Conservation (phyloP, 225 moss, liverwort and hornwort species). For the Marchantia paleacea region DNA sequence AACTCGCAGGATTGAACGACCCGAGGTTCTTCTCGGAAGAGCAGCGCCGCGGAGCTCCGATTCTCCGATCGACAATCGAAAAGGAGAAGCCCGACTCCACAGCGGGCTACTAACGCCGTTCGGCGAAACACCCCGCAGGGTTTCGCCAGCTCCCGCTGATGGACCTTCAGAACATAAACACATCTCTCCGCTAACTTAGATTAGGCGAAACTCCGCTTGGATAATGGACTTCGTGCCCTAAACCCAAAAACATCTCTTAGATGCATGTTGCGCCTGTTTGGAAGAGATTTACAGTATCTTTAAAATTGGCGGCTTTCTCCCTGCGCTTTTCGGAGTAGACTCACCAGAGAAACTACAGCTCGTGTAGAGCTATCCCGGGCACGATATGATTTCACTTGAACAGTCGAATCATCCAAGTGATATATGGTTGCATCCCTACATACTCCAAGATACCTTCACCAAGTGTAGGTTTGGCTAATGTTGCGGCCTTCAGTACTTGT, state of each 20-base stretch:
- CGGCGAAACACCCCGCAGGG: neutral
- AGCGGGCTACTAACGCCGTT: neutral
- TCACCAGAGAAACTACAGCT: too few species aligned
- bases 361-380: too few species aligned
- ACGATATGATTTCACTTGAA: too few species aligned
- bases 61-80: neutral
- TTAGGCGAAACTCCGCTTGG: neutral
- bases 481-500: too few species aligned
- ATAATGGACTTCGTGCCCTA: neutral
- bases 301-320: too few species aligned
- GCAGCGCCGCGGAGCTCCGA: neutral
- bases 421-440: too few species aligned
- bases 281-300: neutral
- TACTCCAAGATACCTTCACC: too few species aligned
- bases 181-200: neutral
- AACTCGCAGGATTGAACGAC: neutral
- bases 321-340: too few species aligned
- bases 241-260: neutral
- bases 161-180: neutral
- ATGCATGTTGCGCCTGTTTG: neutral
- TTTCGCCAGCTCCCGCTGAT: neutral
- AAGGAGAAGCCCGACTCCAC: neutral
- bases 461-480: too few species aligned
- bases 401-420: too few species aligned
- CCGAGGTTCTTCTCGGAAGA: neutral